A percentile compares a stretch with the other conserved stretches of the same genome.
These are phyloP conservation scores for Populus ilicifolia DNA, from an alignment of 345 rosid species.

Conservation along the genomic window DNA sequence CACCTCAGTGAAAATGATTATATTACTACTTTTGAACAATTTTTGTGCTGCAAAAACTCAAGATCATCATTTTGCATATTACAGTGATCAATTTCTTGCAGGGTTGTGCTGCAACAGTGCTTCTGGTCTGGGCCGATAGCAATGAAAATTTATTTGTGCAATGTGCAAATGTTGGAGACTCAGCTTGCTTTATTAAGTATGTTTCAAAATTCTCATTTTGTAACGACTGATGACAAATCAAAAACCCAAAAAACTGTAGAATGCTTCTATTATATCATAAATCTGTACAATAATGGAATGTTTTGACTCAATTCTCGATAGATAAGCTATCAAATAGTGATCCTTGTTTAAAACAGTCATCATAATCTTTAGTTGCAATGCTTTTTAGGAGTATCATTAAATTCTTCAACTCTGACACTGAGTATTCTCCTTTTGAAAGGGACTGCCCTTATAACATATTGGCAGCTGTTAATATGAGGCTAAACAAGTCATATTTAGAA, in stretches of 20 bases:
- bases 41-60: neutral
- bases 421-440: neutral
- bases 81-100: conserved; percentile 29
- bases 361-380: neutral
- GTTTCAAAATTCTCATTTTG: conserved; percentile 26
- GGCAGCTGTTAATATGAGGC: neutral
- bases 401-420: neutral
- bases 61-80: neutral
- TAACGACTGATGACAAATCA: neutral
- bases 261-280: neutral
- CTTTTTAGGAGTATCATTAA: neutral
- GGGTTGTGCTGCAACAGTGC: conserved; percentile 97
- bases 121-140: conserved; percentile 70
- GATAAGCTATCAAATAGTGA: neutral
- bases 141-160: conserved; percentile 59
- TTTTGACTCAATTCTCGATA: neutral
- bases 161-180: conserved; percentile 95
- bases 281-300: neutral
- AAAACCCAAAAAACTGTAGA: neutral
- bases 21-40: neutral
- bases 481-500: neutral
- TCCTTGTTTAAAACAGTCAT: neutral
- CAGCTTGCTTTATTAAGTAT: conserved; percentile 81
- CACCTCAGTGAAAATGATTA: neutral
- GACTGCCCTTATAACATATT: neutral